phyloP scores from a whole-genome alignment of 331 rosid species.

The Malus hybrid region DNA sequence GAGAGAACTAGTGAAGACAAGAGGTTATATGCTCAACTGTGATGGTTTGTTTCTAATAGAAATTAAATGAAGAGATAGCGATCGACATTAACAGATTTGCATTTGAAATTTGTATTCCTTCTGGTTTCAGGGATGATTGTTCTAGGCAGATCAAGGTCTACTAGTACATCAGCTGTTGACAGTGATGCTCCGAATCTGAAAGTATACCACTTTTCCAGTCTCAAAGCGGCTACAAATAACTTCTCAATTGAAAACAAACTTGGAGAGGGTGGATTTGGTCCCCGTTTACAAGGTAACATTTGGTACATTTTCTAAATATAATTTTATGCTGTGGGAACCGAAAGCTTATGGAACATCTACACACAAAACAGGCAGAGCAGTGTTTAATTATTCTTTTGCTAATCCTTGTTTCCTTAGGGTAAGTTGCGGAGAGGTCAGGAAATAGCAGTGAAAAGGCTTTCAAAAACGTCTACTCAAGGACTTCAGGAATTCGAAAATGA shows the following conservation, averaged over 20 bases:
- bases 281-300: conserved; percentile 45
- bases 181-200: conserved; percentile 21
- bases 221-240: conserved; percentile 44
- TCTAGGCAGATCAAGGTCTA: background rate
- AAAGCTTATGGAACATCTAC: background rate
- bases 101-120: background rate
- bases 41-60: background rate
- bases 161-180: conserved; percentile 7
- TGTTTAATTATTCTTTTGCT: no score
- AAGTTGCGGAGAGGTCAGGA: conserved; percentile 29
- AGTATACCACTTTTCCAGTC: conserved; percentile 32
- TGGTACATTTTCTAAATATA: background rate
- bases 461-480: conserved; percentile 49
- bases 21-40: conserved; percentile 9
- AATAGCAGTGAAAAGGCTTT: conserved; percentile 49
- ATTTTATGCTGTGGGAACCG: background rate
- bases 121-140: conserved; percentile 3
- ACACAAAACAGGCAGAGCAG: background rate
- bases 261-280: conserved; percentile 67
- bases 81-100: background rate
- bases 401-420: conserved; percentile 23
- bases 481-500: conserved; percentile 37
- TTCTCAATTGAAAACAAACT: conserved; percentile 43
- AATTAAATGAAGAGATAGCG: background rate
- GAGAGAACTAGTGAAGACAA: conserved; percentile 10